phyloP scores from a whole-genome alignment of 352 stramenopile genomes.

The Blastocystis sp. region DNA sequence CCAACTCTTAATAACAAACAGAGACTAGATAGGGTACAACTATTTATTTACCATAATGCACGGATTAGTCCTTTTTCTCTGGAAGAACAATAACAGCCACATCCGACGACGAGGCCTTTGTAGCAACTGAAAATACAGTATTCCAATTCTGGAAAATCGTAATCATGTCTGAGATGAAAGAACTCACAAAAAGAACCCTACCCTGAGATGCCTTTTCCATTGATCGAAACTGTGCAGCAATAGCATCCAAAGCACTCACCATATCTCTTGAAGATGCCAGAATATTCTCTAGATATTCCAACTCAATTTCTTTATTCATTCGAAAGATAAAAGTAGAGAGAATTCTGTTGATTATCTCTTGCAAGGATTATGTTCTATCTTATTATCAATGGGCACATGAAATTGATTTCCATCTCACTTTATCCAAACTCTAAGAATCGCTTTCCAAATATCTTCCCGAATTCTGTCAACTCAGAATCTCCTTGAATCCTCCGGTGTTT shows the following conservation, averaged over 20 bases:
- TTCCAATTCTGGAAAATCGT: slow-evolving; percentile 30
- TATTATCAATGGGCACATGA: not conserved
- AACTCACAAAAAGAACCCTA: not conserved
- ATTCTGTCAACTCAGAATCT: not conserved
- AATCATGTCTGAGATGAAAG: not conserved
- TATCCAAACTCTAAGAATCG: not conserved
- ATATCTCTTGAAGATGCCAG: slow-evolving; percentile 17
- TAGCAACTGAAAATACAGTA: not conserved
- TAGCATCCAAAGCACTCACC: slow-evolving; percentile 12
- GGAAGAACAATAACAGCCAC: slow-evolving; percentile 4
- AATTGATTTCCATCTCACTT: not conserved
- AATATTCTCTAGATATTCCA: slow-evolving; percentile 30
- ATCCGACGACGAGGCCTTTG: not conserved
- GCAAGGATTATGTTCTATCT: not conserved
- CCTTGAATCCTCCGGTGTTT: not conserved
- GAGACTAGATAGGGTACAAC: too few relatives aligned
- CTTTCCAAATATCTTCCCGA: not conserved
- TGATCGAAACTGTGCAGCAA: slow-evolving; percentile 30
- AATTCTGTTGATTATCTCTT: not conserved
- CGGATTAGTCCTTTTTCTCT: not conserved
- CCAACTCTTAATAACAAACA: not conserved
- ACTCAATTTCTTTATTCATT: slow-evolving; percentile 38
- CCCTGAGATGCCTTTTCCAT: slow-evolving; percentile 1
- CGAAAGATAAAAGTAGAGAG: not conserved
- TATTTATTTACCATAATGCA: too few relatives aligned